These are phyloP conservation scores for Blastocystis sp. DNA, from an alignment of 352 stramenopile genomes.

Conservation along the genomic window DNA sequence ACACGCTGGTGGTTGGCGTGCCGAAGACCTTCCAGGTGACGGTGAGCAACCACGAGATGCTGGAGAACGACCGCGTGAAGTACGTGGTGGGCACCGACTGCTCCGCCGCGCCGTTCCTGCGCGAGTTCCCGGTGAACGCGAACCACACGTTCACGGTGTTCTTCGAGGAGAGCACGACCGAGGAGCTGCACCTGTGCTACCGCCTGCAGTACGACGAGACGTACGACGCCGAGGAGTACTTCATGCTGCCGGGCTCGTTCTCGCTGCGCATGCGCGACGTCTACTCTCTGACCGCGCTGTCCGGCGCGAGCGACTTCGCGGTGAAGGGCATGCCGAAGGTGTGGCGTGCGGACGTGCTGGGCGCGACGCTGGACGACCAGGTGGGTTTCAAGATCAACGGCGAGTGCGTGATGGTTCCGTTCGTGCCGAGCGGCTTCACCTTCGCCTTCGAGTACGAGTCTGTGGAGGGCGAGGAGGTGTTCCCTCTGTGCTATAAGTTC, in stretches of 20 bases:
- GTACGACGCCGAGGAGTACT: slow-evolving; percentile 54
- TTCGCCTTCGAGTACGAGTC: slow-evolving; percentile 63
- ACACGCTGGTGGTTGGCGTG: slow-evolving; percentile 41
- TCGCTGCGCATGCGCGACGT: slow-evolving; percentile 48
- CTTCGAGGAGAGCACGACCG: slow-evolving; percentile 32
- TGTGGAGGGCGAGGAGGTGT: slow-evolving; percentile 67
- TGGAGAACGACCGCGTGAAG: slow-evolving; percentile 46
- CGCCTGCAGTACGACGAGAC: slow-evolving; percentile 23
- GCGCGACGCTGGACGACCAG: slow-evolving; percentile 9
- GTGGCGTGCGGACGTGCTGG: slow-evolving; percentile 47
- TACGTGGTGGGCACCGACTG: slow-evolving; percentile 57
- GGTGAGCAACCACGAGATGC: slow-evolving; percentile 56
- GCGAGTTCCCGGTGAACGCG: slow-evolving; percentile 9
- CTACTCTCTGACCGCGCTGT: slow-evolving; percentile 24
- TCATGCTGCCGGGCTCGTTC: slow-evolving; percentile 46
- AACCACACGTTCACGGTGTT: slow-evolving; percentile 59
- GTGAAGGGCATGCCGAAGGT: slow-evolving; percentile 62
- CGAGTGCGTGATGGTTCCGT: slow-evolving; percentile 32
- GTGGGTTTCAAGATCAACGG: slow-evolving; percentile 67
- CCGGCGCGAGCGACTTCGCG: slow-evolving; percentile 41
- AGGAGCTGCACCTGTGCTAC: slow-evolving; percentile 42
- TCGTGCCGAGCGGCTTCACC: slow-evolving; percentile 27
- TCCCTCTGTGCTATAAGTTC: slow-evolving; percentile 66
- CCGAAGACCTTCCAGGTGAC: slow-evolving; percentile 60
- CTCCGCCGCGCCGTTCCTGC: background rate